Evolutionary conservation across 2,329 filamentous ascomycete species (phyloP).

Genomic region (Dactylellina haptotyla): DNA sequence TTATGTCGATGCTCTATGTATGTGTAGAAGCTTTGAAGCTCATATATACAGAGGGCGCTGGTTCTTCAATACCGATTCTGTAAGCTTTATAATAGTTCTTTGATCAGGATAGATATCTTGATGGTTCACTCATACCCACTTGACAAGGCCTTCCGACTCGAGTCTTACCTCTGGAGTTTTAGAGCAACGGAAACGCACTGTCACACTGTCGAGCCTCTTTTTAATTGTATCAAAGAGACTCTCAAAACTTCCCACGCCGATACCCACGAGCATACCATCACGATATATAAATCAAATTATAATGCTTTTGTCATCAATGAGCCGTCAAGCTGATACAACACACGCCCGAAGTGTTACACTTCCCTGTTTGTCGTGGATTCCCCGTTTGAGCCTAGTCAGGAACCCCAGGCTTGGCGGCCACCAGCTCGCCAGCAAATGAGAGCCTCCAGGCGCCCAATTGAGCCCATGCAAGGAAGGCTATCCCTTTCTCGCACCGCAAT

Average conservation of each 20-base stretch:
- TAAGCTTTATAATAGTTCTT: too few species aligned
- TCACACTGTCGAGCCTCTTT: too few species aligned
- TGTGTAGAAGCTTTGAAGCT: too few species aligned
- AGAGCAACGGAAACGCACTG: too few species aligned
- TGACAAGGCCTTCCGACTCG: not conserved
- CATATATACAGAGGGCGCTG: too few species aligned
- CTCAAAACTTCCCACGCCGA: too few species aligned
- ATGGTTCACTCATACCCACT: not conserved
- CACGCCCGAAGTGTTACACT: conserved; percentile 30
- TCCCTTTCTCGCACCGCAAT: conserved; percentile 44
- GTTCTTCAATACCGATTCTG: too few species aligned
- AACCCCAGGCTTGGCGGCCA: conserved; percentile 19
- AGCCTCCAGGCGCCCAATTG: conserved; percentile 2
- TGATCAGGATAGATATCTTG: too few species aligned
- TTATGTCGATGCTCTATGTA: too few species aligned
- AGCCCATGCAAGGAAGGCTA: conserved; percentile 20
- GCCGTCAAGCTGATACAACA: conserved; percentile 6
- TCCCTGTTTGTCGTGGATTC: conserved; percentile 39
- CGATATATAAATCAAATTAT: not conserved
- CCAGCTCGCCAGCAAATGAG: conserved; percentile 14
- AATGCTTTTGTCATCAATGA: not conserved
- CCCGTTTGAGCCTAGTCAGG: conserved; percentile 27
- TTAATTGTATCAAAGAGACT: too few species aligned
- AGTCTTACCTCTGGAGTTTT: not conserved
- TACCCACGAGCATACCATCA: not conserved